Evolutionary conservation across 2,329 filamentous ascomycete genomes (phyloP).

Genomic region (Lecanicillium sp.): DNA sequence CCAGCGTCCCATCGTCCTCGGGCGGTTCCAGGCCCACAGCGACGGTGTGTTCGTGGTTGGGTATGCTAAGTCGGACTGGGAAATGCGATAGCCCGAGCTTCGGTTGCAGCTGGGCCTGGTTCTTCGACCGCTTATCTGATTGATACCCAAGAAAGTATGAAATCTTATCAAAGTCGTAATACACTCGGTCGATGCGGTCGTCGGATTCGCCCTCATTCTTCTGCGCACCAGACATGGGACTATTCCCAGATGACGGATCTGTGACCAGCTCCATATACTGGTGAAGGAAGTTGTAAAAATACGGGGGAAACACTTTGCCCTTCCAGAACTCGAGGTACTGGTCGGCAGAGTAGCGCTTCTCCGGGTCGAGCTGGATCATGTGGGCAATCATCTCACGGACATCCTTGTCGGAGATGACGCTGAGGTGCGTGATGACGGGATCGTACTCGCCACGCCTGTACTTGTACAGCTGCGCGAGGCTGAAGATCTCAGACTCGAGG

Average conservation of each 20-base stretch:
- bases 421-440: slow-evolving; percentile 71
- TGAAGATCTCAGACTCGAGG: slow-evolving; percentile 93
- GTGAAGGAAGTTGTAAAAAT: slow-evolving; percentile 96
- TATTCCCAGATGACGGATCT: slow-evolving; percentile 76
- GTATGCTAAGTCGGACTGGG: slow-evolving; percentile 78
- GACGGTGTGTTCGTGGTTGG: slow-evolving; percentile 71
- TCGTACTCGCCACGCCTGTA: slow-evolving; percentile 92
- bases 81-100: slow-evolving; percentile 58
- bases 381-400: slow-evolving; percentile 84
- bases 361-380: slow-evolving; percentile 93
- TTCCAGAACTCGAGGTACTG: slow-evolving; percentile 93
- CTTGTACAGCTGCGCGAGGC: slow-evolving; percentile 90
- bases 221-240: slow-evolving; percentile 57
- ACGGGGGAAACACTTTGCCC: slow-evolving; percentile 85
- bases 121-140: slow-evolving; percentile 36
- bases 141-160: slow-evolving; percentile 84
- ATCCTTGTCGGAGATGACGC: slow-evolving; percentile 80
- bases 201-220: slow-evolving; percentile 81
- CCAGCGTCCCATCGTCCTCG: slow-evolving; percentile 81
- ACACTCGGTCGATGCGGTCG: slow-evolving; percentile 89
- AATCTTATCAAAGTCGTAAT: slow-evolving; percentile 95
- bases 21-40: slow-evolving; percentile 54
- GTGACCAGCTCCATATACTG: slow-evolving; percentile 97
- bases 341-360: slow-evolving; percentile 86
- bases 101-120: slow-evolving; percentile 21